These are phyloP conservation scores for Dichotomopilus funicola DNA, from an alignment of 2,329 filamentous ascomycete genomes.

Conservation along the genomic window DNA sequence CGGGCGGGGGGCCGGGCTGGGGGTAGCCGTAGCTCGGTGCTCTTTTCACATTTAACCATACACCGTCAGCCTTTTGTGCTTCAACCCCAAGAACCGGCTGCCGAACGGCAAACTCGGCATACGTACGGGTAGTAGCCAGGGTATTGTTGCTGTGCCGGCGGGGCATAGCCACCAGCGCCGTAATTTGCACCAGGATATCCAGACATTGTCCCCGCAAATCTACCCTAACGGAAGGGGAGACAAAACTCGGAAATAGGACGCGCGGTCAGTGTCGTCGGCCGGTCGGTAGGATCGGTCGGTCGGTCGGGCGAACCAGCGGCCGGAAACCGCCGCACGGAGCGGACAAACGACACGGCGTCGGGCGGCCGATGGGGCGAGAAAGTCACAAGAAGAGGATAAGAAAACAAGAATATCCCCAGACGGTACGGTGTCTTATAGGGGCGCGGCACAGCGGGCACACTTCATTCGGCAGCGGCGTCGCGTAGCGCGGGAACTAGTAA, in stretches of 20 bases:
- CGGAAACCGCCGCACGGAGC: conserved; percentile 7
- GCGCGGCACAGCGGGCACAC: background rate
- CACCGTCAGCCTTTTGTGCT: conserved; percentile 4
- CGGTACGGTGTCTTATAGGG: background rate
- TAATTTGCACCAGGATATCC: conserved; percentile 54
- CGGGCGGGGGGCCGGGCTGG: conserved; percentile 31
- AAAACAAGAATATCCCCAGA: background rate
- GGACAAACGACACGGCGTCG: conserved; percentile 1
- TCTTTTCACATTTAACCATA: background rate
- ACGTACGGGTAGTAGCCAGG: conserved; percentile 50
- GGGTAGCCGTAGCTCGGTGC: conserved; percentile 41
- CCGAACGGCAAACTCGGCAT: conserved; percentile 27
- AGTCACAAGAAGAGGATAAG: background rate
- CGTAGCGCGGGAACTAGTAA: background rate
- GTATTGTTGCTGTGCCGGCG: conserved; percentile 38
- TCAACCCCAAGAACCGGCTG: conserved; percentile 8
- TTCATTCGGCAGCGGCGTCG: no score
- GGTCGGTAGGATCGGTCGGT: background rate
- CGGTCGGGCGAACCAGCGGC: conserved; percentile 6
- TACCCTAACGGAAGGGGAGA: background rate
- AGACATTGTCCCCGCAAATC: conserved; percentile 43
- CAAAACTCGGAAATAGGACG: background rate
- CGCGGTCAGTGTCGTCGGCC: background rate
- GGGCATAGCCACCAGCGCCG: conserved; percentile 40
- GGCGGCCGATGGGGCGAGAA: background rate